Conservation (phyloP, 1,284 basidiomycete species). For the Laetiporus sulphureus region DNA sequence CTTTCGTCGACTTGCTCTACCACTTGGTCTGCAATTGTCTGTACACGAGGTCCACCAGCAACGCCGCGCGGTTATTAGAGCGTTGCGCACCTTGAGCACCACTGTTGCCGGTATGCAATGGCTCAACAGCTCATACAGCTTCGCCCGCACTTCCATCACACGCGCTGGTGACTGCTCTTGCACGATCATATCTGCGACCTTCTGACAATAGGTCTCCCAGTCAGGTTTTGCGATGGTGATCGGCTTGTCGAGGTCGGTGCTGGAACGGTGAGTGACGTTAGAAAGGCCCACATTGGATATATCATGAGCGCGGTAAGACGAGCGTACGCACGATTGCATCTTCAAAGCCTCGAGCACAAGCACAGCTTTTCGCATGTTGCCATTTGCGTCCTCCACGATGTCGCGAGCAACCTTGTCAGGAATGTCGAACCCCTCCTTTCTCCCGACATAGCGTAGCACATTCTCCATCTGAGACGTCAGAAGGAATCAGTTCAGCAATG, state of each 20-base stretch:
- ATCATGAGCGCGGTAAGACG: too few relatives aligned
- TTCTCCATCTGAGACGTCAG: conserved; percentile 72
- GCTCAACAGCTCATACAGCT: conserved; percentile 92
- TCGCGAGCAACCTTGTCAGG: conserved; percentile 66
- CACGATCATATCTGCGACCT: conserved; percentile 92
- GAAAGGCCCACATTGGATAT: too few relatives aligned
- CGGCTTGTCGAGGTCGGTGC: conserved; percentile 65
- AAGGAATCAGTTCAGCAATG: too few relatives aligned
- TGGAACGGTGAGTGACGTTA: conserved; percentile 10
- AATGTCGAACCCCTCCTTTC: conserved; percentile 75
- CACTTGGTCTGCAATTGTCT: conserved; percentile 87
- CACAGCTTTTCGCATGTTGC: conserved; percentile 93
- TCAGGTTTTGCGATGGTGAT: conserved; percentile 90
- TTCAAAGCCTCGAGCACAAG: conserved; percentile 93
- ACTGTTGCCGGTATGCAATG: conserved; percentile 97
- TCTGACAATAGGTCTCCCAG: conserved; percentile 97
- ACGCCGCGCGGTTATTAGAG: not conserved
- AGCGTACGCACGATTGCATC: conserved; percentile 80
- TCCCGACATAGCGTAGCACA: conserved; percentile 80
- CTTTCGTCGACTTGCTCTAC: conserved; percentile 85
- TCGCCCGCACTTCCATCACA: conserved; percentile 87
- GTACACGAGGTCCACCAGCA: not conserved
- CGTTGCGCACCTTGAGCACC: conserved; percentile 73
- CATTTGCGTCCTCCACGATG: conserved; percentile 78
- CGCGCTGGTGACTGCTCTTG: conserved; percentile 88